Conservation (phyloP, 2,329 filamentous ascomycete species). For the Chlorencoelia australis region DNA sequence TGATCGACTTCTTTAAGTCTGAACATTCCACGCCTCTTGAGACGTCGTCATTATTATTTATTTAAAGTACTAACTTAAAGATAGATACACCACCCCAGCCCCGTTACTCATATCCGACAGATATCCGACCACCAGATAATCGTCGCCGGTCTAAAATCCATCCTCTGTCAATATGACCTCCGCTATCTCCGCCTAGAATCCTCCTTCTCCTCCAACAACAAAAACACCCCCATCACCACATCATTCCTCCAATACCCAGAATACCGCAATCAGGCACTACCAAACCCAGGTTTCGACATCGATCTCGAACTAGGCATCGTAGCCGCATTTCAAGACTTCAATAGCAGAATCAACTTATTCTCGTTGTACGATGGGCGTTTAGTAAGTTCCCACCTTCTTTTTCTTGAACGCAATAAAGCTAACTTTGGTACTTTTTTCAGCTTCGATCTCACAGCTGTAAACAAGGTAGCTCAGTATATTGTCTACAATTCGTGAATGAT, state of each 20-base stretch:
- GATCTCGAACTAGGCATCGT: conserved; percentile 37
- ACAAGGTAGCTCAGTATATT: conserved; percentile 6
- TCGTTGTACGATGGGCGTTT: conserved; percentile 17
- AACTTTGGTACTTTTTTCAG: background rate
- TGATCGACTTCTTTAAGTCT: too few relatives aligned
- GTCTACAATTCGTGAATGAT: conserved; percentile 18
- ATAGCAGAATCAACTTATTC: conserved; percentile 17
- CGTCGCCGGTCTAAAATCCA: conserved; percentile 39
- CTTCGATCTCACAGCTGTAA: too few relatives aligned
- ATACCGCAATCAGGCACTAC: conserved; percentile 40
- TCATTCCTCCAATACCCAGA: conserved; percentile 39
- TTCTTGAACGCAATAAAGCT: background rate
- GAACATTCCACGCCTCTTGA: too few relatives aligned
- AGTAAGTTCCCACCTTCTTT: conserved; percentile 5
- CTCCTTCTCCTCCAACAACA: background rate
- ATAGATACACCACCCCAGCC: conserved; percentile 29
- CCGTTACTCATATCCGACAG: conserved; percentile 39
- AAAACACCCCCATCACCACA: conserved; percentile 8
- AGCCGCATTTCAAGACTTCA: conserved; percentile 38
- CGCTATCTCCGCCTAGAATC: conserved; percentile 31
- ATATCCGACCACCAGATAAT: conserved; percentile 41
- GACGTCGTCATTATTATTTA: too few relatives aligned
- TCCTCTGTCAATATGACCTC: conserved; percentile 46
- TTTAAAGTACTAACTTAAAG: too few relatives aligned
- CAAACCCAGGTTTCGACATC: conserved; percentile 43